Base-by-base conservation (phyloP, 2,329 filamentous ascomycete species). In the Aspergillus amoenus region DNA sequence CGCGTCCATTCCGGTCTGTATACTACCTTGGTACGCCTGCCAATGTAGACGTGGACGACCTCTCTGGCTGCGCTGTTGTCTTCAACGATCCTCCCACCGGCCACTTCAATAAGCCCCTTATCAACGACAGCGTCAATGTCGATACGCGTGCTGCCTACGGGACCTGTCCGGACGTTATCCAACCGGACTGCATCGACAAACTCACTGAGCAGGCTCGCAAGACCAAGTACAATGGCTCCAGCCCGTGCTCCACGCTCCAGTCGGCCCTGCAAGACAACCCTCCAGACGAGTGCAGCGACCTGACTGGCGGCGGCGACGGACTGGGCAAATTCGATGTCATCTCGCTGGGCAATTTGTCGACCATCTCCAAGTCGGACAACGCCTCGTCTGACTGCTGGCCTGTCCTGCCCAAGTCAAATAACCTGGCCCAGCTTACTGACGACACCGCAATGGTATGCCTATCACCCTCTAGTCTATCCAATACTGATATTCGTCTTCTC, bases 61-160 rank as follows among this genome's bases (percentile, higher is more conserved):
- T 64, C 11, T 24, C 40, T 11, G 62, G 62, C 12, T 64, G 62
- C n/a, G 61, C 59, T 5, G 57, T 63, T 3, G n/a, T 60, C 42
- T 63, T 63, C 47, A 56, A 64, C 42, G 48, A 63, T 22, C 39
- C 56, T 3, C 59, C 61, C 1, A 40, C 54, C 4, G 55, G 45
- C 5, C 45, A 41, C 9, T 61, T 64, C 21, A 8, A 17, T 12
- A 9, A 11, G 2, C 27, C 42, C 12, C 18, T 47, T 5, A 24
- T 57, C 21, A 41, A 41, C 6, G 37, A 51, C 12, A 44, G 21
- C 27, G 41, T 21, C 8, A 51, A 52, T 40, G 30, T 37, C 15
- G 48, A 61, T 24, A 43, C 34, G 3, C 48, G 43, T 5, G 51
- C 58, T 11, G 53, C 62, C 1, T 45, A 34, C 4, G 59, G 62